Evolutionary conservation across 1,284 basidiomycete species (phyloP).

Genomic region (Heliocybe sulcata): DNA sequence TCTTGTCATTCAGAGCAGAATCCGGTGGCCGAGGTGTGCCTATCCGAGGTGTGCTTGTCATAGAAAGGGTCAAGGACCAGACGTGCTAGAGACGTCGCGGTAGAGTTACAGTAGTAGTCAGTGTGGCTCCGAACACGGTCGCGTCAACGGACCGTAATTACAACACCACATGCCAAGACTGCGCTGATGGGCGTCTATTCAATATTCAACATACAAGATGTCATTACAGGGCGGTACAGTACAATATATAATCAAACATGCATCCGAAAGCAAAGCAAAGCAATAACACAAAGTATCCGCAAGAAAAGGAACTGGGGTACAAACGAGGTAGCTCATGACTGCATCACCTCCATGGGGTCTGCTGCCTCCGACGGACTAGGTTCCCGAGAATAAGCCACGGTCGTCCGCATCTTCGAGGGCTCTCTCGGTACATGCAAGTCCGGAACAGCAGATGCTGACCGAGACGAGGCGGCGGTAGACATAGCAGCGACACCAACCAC

Average conservation of each 20-base stretch:
- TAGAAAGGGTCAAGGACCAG: neutral
- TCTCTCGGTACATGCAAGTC: conserved; percentile 4
- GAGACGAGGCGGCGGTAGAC: conserved; percentile 12
- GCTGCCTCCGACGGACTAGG: neutral
- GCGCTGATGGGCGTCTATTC: no score
- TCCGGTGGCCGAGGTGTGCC: neutral
- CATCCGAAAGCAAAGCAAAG: neutral
- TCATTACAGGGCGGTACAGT: no score
- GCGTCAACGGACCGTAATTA: no score
- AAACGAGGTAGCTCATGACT: neutral
- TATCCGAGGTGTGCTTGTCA: neutral
- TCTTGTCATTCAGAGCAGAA: neutral
- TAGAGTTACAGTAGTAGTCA: neutral
- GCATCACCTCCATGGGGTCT: neutral
- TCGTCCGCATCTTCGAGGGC: conserved; percentile 5
- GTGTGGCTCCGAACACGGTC: neutral
- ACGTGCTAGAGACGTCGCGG: neutral
- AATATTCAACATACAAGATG: no score
- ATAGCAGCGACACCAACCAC: neutral
- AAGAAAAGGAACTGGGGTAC: neutral
- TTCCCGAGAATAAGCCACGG: neutral
- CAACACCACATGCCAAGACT: no score
- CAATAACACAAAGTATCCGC: neutral
- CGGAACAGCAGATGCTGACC: conserved; percentile 16
- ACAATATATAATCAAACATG: neutral